Base-by-base conservation (phyloP, 805 yeast genomes). In the Wickerhamomyces alni region DNA sequence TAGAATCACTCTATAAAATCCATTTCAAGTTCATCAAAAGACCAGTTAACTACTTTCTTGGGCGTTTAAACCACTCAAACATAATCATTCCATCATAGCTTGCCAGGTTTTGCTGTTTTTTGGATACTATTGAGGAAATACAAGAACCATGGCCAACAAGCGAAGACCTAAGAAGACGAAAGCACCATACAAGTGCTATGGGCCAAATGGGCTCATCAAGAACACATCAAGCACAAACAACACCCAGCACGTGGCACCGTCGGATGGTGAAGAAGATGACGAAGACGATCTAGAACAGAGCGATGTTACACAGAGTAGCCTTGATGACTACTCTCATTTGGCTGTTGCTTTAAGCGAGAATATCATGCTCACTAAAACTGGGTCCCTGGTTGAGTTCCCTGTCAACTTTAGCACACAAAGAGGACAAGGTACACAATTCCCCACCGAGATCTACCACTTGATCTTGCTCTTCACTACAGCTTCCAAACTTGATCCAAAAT, bases 141-240 rank as follows among this genome's bases (percentile, higher is more conserved):
- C n/a, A n/a, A n/a, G n/a, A 26, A 39, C 16, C 8, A 88, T 88
- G 81, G 96, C 88, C 26, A 88, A 88, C 63, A 88, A 87, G 61
- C 65, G 89, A 54, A 74, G 97, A 58, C 88, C 96, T 10, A 83
- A 82, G 69, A 83, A 88, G 69, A 68, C 74, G 35, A 79, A 81
- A 46, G 87, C 88, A 40, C 88, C 89, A 6, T 88, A 85, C 63
- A 72, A 79, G 60, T 74, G 81, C 59, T 87, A 86, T 58, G 87
- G 75, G 8, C 77, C 73, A 9, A 69, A 67, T 8, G 54, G 46
- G 8, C 51, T 47, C 24, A 52, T 54, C 10, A 47, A 51, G 32
- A 7, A 8, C 17, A 13, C 8, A 10, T 8, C 8, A 17, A 30
- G 15, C 18, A 7, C 36, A 10, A 36, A 28, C 40, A 38, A 21